phyloP scores from a whole-genome alignment of 495 filamentous ascomycete genomes.

The Xylaria longipes region DNA sequence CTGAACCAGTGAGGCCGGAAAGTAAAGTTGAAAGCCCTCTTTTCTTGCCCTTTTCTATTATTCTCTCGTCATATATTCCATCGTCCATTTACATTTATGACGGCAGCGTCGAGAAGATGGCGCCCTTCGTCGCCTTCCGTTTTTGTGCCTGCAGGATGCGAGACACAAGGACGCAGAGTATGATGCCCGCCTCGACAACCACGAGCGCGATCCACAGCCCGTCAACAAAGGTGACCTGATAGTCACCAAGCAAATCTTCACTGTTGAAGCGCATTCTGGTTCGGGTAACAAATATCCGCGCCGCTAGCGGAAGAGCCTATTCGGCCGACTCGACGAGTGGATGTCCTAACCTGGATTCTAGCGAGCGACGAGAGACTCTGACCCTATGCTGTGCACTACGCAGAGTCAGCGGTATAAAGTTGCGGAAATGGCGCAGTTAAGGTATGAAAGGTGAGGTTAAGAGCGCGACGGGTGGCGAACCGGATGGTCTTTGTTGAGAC shows the following conservation, averaged over 20 bases:
- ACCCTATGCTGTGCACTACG: not conserved
- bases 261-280: conserved; percentile 31
- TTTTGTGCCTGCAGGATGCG: conserved; percentile 31
- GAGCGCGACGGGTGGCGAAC: not conserved
- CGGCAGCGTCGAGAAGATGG: conserved; percentile 9
- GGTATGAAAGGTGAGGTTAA: not conserved
- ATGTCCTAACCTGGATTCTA: not conserved
- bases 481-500: not conserved
- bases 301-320: conserved; percentile 11
- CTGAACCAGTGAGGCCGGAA: not conserved
- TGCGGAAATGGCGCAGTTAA: not conserved
- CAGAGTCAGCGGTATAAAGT: not conserved
- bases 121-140: conserved; percentile 15
- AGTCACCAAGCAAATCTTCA: conserved; percentile 36
- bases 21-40: not conserved
- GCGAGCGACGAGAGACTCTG: not conserved
- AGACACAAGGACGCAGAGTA: conserved; percentile 42
- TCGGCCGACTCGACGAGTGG: not conserved
- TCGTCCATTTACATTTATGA: not conserved
- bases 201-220: conserved; percentile 54
- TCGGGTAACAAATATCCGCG: not conserved
- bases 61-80: not conserved
- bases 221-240: conserved; percentile 51
- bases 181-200: conserved; percentile 49
- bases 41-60: not conserved